phyloP scores from a whole-genome alignment of 2,329 filamentous ascomycete species.

The Colletotrichum sp. region DNA sequence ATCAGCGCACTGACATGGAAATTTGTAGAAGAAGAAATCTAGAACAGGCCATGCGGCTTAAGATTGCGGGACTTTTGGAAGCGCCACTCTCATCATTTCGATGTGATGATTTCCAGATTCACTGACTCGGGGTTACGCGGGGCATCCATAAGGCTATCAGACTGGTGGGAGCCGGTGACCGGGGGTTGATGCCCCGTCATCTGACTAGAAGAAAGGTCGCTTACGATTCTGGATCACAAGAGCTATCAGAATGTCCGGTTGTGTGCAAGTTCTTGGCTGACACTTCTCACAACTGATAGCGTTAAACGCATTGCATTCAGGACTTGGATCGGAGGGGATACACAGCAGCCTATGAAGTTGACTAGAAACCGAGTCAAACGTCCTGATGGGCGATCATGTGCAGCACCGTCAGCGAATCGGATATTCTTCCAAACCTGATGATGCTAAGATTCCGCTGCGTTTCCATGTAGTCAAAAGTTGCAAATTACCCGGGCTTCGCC shows the following conservation, averaged over 20 bases:
- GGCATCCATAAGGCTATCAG: neutral
- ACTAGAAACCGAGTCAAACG: neutral
- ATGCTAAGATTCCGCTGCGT: accelerated
- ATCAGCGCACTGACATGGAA: neutral
- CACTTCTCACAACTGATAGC: accelerated
- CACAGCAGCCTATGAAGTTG: neutral
- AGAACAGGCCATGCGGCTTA: neutral
- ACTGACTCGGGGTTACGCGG: neutral
- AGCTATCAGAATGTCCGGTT: accelerated
- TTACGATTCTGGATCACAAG: neutral
- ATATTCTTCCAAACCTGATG: neutral
- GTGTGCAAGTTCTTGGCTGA: neutral
- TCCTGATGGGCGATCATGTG: neutral
- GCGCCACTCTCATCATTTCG: neutral
- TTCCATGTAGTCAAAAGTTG: neutral
- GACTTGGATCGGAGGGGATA: neutral
- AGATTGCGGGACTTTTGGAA: neutral
- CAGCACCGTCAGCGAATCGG: neutral
- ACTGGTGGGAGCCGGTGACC: neutral
- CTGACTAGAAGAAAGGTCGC: neutral
- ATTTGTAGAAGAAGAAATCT: neutral
- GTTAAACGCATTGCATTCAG: neutral
- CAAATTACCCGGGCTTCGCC: neutral
- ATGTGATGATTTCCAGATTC: neutral
- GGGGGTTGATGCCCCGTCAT: neutral